A percentile compares a stretch with the other conserved stretches of the same genome.
phyloP scores from a whole-genome alignment of 768 basidiomycete species.

The Chlorophyllum brunneum region DNA sequence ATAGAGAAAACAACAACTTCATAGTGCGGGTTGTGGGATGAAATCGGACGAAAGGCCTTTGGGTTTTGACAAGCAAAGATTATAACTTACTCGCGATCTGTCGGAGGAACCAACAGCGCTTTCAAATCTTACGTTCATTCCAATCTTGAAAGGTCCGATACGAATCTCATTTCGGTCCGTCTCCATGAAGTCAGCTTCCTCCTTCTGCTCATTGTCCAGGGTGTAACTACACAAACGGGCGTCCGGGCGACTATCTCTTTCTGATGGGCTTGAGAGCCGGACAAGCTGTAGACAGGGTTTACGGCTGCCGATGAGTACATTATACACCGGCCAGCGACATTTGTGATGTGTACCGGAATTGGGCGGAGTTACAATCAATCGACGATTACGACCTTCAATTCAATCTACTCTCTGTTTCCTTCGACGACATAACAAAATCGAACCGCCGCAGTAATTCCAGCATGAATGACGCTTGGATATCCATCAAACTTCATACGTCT shows the following conservation, averaged over 20 bases:
- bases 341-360: neutral
- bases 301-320: neutral
- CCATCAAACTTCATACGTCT: neutral
- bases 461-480: neutral
- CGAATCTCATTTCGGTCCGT: neutral
- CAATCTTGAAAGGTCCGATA: too few relatives aligned
- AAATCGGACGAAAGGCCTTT: too few relatives aligned
- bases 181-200: neutral
- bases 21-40: neutral
- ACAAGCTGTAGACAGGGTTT: neutral
- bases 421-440: neutral
- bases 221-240: neutral
- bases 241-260: neutral
- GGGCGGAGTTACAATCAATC: neutral
- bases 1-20: conserved; percentile 1
- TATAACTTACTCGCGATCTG: too few relatives aligned
- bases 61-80: too few relatives aligned
- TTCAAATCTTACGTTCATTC: too few relatives aligned
- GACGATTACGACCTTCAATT: neutral
- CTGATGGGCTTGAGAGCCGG: neutral
- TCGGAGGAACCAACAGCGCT: too few relatives aligned
- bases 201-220: neutral
- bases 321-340: neutral
- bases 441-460: neutral
- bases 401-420: neutral